phyloP scores from a whole-genome alignment of 805 yeast genomes.

The Saccharomycopsis oosterbeekiorum region DNA sequence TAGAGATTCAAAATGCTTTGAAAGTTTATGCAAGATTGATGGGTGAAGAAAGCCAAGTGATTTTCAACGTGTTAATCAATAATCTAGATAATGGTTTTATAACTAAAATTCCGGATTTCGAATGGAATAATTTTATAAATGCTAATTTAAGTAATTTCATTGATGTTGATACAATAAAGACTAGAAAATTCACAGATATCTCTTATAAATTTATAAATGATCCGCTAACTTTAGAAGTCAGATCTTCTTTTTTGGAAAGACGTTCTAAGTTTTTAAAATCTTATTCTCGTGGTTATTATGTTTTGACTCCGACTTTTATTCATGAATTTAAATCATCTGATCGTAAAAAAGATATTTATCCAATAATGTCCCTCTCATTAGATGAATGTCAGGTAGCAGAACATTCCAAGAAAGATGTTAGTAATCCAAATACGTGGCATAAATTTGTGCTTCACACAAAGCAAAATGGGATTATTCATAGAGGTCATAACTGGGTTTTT shows the following conservation, averaged over 20 bases:
- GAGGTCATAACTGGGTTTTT: slow-evolving; percentile 93
- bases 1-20: slow-evolving; percentile 77
- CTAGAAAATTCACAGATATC: slow-evolving; percentile 53
- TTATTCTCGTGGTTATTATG: slow-evolving; percentile 87
- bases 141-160: slow-evolving; percentile 63
- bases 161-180: slow-evolving; percentile 44
- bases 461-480: slow-evolving; percentile 61
- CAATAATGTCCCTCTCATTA: slow-evolving; percentile 72
- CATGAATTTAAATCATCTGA: slow-evolving; percentile 87
- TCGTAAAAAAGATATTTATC: slow-evolving; percentile 68
- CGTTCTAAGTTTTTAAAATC: slow-evolving; percentile 85
- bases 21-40: slow-evolving; percentile 60
- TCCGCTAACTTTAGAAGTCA: slow-evolving; percentile 55
- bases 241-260: slow-evolving; percentile 78
- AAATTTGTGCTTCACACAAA: slow-evolving; percentile 77
- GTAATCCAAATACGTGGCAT: slow-evolving; percentile 40
- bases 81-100: slow-evolving; percentile 61
- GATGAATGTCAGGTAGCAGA: slow-evolving; percentile 77
- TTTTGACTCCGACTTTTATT: slow-evolving; percentile 74
- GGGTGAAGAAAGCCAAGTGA: slow-evolving; percentile 64
- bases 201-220: slow-evolving; percentile 60
- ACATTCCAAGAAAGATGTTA: slow-evolving; percentile 65
- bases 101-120: slow-evolving; percentile 67
- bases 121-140: slow-evolving; percentile 75
- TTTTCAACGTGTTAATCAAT: slow-evolving; percentile 56